Percentiles rank a stretch among this genome's conserved stretches.
Evolutionary conservation across 106 monocot species (phyloP).

Genomic region (Dendrobium nobile): DNA sequence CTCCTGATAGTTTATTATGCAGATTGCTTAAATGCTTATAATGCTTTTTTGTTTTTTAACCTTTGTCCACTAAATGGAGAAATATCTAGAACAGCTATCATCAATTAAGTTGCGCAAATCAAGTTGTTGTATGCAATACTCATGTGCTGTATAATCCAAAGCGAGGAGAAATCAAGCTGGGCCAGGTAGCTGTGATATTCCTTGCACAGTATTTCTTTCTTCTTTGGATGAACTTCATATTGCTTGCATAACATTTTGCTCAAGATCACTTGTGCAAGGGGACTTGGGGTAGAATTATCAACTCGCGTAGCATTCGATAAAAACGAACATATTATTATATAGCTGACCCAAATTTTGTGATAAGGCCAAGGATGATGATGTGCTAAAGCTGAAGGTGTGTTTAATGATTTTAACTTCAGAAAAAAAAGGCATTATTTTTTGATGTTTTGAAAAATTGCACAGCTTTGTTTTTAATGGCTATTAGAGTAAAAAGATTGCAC

Average conservation of each 20-base stretch:
- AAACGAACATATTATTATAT: background rate
- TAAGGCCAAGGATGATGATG: background rate
- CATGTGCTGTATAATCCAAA: constrained; percentile 98
- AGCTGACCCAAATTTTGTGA: background rate
- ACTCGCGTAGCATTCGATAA: background rate
- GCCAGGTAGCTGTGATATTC: constrained; percentile 51
- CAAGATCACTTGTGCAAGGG: background rate
- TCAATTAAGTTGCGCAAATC: constrained; percentile 35
- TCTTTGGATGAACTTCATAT: background rate
- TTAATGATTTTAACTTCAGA: too few species aligned
- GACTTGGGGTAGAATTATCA: background rate
- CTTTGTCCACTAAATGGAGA: constrained; percentile 7
- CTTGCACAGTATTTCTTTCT: background rate
- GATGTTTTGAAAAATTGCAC: too few species aligned
- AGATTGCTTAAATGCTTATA: background rate
- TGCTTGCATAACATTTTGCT: background rate
- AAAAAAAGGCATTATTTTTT: too few species aligned
- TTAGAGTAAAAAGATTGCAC: too few species aligned
- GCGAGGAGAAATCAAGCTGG: constrained; percentile 94
- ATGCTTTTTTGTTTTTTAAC: background rate
- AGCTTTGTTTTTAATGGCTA: too few species aligned
- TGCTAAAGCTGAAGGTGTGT: background rate
- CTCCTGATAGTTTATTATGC: background rate
- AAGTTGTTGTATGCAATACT: constrained; percentile 83
- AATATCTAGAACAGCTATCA: constrained; percentile 28